Evolutionary conservation across 352 stramenopile genomes (phyloP), one percentile per base, ranked within the genome.

Genomic region (Aphanomyces euteiches): DNA sequence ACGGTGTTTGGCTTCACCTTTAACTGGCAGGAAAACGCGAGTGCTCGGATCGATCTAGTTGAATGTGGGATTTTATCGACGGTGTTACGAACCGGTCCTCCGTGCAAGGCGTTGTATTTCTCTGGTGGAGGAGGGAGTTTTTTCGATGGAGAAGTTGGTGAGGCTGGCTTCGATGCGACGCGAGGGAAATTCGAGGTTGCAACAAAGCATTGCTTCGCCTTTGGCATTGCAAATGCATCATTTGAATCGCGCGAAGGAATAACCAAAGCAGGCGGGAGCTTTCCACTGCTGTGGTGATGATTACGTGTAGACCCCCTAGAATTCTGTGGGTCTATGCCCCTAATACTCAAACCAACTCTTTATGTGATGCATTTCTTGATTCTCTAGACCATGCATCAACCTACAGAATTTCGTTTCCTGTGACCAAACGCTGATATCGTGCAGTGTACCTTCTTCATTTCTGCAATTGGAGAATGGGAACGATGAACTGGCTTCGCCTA

Each of bases 71-170:
- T 37, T 53, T 53, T 53, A 53, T n/a, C 45, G 45, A 53, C 45
- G 1, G 45, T n/a, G 50, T 17, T 43, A 61, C 64, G 48, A 7
- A 73, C 66, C 7, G 61, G 57, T 21, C 77, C 61, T 17, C 68
- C 60, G 47, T 81, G 56, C 56, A 75, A 75, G 17, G 73, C 66
- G 40, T 78, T 64, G 28, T 72, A 77, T 47, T 76, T 79, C n/a
- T 83, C 78, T 7, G 79, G 79, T 10, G 72, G 75, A 5, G 79
- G 75, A 3, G 79, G 79, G 13, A 83, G 72, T 74, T 85, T 86
- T 54, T 83, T 83, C 6, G 74, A 78, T 28, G 75, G 77, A 34
- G 64, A 61, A 6, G 64, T 60, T n/a, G 63, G 63, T 12, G 63
- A 69, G n/a, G 48, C 21, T 19, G 64, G 28, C 54, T 54, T 45